Evolutionary conservation across 108 stramenopile genomes (phyloP).

Genomic region (Craspedostauros australis): DNA sequence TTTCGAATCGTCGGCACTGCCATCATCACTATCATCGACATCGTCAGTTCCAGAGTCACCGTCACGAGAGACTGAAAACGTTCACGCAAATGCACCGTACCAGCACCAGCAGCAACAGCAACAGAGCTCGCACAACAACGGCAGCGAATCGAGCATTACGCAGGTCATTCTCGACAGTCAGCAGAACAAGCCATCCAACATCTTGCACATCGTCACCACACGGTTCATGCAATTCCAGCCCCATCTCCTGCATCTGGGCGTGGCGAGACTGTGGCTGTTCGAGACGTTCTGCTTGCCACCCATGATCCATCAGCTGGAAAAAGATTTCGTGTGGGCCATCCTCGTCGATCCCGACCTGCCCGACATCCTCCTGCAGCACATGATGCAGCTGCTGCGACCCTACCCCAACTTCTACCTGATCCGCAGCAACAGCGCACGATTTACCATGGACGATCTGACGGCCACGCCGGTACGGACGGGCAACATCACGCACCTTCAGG

Average conservation of each 20-base stretch:
- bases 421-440: constrained; percentile 33
- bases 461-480: constrained; percentile 19
- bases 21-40: too few species aligned
- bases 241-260: constrained; percentile 32
- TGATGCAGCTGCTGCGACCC: constrained; percentile 24
- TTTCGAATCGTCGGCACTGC: too few species aligned
- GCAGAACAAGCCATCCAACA: too few species aligned
- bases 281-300: constrained; percentile 56
- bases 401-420: constrained; percentile 41
- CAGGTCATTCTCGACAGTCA: too few species aligned
- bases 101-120: too few species aligned
- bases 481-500: constrained; percentile 21
- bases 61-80: too few species aligned
- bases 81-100: too few species aligned
- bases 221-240: constrained; percentile 66
- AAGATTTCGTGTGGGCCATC: constrained; percentile 56
- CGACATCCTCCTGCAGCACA: constrained; percentile 8
- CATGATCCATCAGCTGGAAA: constrained; percentile 28
- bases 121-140: too few species aligned
- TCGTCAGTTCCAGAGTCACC: too few species aligned
- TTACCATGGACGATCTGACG: constrained; percentile 6
- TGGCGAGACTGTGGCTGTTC: constrained; percentile 44
- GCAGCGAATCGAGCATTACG: too few species aligned
- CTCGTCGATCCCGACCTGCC: constrained; percentile 46
- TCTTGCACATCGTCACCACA: constrained; percentile 48